phyloP scores from a whole-genome alignment of 768 basidiomycete genomes.

The Boletus reticuloceps region DNA sequence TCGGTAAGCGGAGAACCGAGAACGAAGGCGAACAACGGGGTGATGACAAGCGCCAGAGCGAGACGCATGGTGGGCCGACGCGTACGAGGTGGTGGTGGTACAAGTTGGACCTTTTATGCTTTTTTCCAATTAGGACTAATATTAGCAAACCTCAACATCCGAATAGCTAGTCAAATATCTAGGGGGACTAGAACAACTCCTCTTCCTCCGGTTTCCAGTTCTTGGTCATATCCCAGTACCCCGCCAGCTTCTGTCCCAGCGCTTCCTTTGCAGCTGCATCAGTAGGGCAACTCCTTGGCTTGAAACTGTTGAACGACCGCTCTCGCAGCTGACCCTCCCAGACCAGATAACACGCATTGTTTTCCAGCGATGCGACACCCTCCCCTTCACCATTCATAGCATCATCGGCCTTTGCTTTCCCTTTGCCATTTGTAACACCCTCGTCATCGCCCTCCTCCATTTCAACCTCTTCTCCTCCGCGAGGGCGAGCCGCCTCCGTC shows the following conservation, averaged over 20 bases:
- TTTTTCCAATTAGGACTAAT: not conserved
- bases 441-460: constrained; percentile 52
- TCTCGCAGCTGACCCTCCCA: constrained; percentile 94
- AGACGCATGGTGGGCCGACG: constrained; percentile 7
- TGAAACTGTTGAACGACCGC: constrained; percentile 75
- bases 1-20: not conserved
- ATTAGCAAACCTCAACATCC: not conserved
- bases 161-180: not conserved
- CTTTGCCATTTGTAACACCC: constrained; percentile 30
- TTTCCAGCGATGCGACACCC: constrained; percentile 53
- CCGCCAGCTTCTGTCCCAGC: constrained; percentile 79
- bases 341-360: constrained; percentile 86
- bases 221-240: constrained; percentile 95
- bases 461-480: constrained; percentile 71
- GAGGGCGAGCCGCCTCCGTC: constrained; percentile 86
- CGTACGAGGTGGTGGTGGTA: too few species aligned
- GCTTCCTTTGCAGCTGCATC: constrained; percentile 85
- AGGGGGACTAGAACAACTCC: constrained; percentile 51
- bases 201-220: constrained; percentile 85
- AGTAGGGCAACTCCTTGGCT: constrained; percentile 76
- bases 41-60: not conserved
- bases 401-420: constrained; percentile 35
- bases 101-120: too few species aligned
- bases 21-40: not conserved
- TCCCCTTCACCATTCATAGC: constrained; percentile 13